phyloP scores from a whole-genome alignment of 768 basidiomycete species.

The Panaeolus cyanescens region DNA sequence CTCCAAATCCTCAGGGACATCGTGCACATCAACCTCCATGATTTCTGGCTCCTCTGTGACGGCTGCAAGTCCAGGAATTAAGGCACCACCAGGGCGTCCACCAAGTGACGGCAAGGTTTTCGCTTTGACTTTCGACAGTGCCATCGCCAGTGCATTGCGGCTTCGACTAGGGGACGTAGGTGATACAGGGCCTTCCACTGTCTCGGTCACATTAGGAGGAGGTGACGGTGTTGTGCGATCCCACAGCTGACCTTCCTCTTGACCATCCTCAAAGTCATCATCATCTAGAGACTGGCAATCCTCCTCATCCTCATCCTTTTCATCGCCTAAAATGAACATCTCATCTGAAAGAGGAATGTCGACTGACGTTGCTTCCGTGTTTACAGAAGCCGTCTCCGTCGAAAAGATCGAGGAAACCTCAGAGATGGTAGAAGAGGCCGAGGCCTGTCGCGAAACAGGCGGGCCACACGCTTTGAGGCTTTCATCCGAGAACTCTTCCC shows the following conservation, averaged over 20 bases:
- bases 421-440: constrained; percentile 2
- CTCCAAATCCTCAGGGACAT: background rate
- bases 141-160: background rate
- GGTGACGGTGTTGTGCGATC: background rate
- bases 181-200: background rate
- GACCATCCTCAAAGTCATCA: background rate
- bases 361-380: background rate
- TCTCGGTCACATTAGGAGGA: background rate
- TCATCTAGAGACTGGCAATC: background rate
- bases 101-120: background rate
- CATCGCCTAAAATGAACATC: constrained; percentile 6
- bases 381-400: background rate
- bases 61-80: background rate
- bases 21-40: background rate
- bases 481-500: background rate
- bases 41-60: background rate
- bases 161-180: background rate
- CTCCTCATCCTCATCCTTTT: constrained; percentile 9
- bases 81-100: background rate
- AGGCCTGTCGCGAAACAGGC: background rate
- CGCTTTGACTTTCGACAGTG: background rate
- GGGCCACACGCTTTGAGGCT: background rate
- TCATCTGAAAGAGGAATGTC: constrained; percentile 1
- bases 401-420: background rate
- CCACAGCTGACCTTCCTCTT: background rate